phyloP scores from a whole-genome alignment of 148 eudicot genomes.

The Camellia granthamiana region DNA sequence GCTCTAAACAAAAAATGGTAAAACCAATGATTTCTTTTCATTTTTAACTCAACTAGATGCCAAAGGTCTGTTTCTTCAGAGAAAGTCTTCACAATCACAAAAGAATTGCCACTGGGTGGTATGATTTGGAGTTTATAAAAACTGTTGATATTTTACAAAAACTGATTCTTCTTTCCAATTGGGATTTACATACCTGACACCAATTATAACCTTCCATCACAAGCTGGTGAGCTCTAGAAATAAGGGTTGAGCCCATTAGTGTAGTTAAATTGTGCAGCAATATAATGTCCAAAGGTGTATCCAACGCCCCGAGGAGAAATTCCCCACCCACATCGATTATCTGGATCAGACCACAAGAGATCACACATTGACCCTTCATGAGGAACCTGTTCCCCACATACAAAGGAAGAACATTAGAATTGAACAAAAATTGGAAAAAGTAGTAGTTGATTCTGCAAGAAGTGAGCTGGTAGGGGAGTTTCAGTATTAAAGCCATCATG shows the following conservation, averaged over 20 bases:
- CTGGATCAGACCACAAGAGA: constrained; percentile 94
- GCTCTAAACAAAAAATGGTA: constrained; percentile 2
- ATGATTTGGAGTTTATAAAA: neutral
- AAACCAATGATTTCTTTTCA: neutral
- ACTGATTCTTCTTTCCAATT: neutral
- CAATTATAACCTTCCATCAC: constrained; percentile 93
- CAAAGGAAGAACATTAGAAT: neutral
- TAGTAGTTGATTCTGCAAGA: neutral
- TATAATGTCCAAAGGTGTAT: constrained; percentile 66
- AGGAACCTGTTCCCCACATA: constrained; percentile 54
- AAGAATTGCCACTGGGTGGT: neutral
- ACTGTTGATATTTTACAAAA: neutral
- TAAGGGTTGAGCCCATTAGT: constrained; percentile 76
- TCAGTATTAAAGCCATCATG: neutral
- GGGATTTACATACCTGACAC: constrained; percentile 66
- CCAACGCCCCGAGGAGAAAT: constrained; percentile 46
- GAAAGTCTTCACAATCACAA: neutral
- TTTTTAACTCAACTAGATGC: neutral
- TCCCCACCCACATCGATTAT: constrained; percentile 95
- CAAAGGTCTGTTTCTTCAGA: neutral
- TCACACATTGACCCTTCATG: constrained; percentile 99
- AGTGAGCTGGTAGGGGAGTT: neutral
- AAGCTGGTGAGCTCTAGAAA: constrained; percentile 90
- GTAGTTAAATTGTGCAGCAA: constrained; percentile 72
- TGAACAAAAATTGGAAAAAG: neutral